These are phyloP conservation scores for Claviceps africana DNA, from an alignment of 2,329 filamentous ascomycete species.

Conservation along the genomic window DNA sequence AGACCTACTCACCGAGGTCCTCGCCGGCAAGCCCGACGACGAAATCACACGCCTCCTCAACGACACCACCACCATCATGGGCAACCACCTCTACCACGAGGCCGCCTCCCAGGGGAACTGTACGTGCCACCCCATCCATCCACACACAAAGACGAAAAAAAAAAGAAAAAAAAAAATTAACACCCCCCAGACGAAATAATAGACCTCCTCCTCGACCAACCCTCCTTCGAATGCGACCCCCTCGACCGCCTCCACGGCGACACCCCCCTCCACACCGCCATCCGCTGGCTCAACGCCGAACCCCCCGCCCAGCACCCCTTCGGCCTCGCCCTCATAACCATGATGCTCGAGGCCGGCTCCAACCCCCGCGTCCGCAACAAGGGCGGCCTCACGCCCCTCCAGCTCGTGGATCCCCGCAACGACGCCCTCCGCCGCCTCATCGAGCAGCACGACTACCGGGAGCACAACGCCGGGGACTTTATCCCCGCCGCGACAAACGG, in stretches of 20 bases:
- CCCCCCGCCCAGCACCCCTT: conserved; percentile 48
- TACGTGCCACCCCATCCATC: no score
- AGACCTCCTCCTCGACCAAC: conserved; percentile 70
- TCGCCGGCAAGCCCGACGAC: conserved; percentile 46
- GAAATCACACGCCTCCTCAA: conserved; percentile 71
- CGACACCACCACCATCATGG: conserved; percentile 68
- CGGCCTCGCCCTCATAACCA: conserved; percentile 54
- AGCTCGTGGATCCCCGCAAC: conserved; percentile 63
- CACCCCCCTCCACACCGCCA: conserved; percentile 65
- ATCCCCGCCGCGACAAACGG: conserved; percentile 16
- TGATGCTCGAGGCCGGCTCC: conserved; percentile 69
- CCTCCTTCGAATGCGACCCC: conserved; percentile 74
- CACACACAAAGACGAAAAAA: background rate
- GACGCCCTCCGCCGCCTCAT: conserved; percentile 46
- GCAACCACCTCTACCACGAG: conserved; percentile 80
- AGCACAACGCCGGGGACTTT: conserved; percentile 44
- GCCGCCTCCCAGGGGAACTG: conserved; percentile 77
- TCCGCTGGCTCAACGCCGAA: conserved; percentile 62
- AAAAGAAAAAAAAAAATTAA: background rate
- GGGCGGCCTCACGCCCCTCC: conserved; percentile 54
- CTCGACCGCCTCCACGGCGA: conserved; percentile 56
- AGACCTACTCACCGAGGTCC: conserved; percentile 64
- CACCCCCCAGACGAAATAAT: conserved; percentile 55
- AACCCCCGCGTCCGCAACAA: conserved; percentile 50
- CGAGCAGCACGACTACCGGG: conserved; percentile 55